These are phyloP conservation scores for Zea mays DNA, from an alignment of 176 grass and related monocot genomes.

Conservation along the genomic window DNA sequence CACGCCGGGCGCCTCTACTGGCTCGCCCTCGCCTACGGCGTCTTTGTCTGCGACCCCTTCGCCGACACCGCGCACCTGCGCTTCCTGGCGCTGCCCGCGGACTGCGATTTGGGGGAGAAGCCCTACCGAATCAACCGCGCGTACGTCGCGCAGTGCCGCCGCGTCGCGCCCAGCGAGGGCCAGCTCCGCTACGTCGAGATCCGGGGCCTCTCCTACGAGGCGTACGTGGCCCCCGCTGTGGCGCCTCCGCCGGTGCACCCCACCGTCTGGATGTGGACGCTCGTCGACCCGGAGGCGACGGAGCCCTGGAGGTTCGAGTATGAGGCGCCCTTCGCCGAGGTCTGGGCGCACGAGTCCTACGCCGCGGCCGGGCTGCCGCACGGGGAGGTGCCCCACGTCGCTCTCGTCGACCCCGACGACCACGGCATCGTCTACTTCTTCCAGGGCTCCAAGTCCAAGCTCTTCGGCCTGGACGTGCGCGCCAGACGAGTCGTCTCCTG, in stretches of 20 bases:
- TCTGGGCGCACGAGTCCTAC: constrained; percentile 21
- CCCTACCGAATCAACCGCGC: no score
- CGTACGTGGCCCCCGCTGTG: no score
- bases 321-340: neutral
- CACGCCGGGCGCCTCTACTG: constrained; percentile 23
- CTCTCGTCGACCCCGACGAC: constrained; percentile 24
- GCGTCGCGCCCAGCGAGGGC: neutral
- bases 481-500: neutral
- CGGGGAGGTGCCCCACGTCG: neutral
- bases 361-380: neutral
- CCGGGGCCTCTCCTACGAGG: no score
- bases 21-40: constrained; percentile 9
- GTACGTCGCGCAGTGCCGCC: neutral
- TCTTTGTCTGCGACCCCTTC: constrained; percentile 31
- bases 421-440: neutral
- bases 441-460: no score
- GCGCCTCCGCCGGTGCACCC: no score
- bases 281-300: neutral
- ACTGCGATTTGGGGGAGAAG: neutral
- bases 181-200: constrained; percentile 14
- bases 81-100: neutral
- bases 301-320: neutral
- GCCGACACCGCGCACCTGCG: neutral
- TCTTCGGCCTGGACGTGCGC: constrained; percentile 5
- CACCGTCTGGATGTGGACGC: neutral